Conservation (phyloP, 495 filamentous ascomycete genomes). For the Hypoxylon lienhwacheense region DNA sequence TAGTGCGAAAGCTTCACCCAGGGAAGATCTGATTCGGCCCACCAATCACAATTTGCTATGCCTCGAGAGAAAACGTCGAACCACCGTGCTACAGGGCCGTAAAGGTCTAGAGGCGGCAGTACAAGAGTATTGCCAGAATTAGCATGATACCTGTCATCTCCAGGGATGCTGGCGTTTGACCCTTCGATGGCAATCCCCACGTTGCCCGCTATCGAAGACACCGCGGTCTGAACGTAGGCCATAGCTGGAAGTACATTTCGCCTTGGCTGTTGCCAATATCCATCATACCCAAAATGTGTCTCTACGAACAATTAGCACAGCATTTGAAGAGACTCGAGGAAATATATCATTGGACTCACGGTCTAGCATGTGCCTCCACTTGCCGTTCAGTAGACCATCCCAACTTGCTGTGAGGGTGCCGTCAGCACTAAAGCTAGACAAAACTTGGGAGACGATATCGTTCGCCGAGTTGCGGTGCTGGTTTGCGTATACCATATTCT, state of each 20-base stretch:
- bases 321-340: neutral
- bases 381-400: constrained; percentile 64
- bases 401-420: constrained; percentile 62
- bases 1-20: constrained; percentile 62
- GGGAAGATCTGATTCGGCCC: constrained; percentile 49
- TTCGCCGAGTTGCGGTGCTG: constrained; percentile 71
- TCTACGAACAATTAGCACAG: constrained; percentile 38
- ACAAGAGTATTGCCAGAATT: constrained; percentile 59
- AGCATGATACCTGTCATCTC: constrained; percentile 65
- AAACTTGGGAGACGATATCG: constrained; percentile 56
- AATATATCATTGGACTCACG: constrained; percentile 39
- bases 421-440: constrained; percentile 64
- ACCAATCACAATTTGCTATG: constrained; percentile 60
- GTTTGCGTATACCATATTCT: constrained; percentile 63
- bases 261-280: constrained; percentile 72
- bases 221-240: constrained; percentile 57
- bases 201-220: constrained; percentile 61
- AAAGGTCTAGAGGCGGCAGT: constrained; percentile 63
- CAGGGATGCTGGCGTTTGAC: constrained; percentile 64
- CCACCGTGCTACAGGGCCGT: constrained; percentile 61
- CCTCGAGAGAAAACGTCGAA: constrained; percentile 71
- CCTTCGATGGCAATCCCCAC: constrained; percentile 69
- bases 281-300: constrained; percentile 56
- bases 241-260: constrained; percentile 65
- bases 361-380: constrained; percentile 76